Percentiles rank a stretch among this genome's conserved stretches.
phyloP scores from a whole-genome alignment of 78 protist genomes.

The Dictyostelium purpureum region DNA sequence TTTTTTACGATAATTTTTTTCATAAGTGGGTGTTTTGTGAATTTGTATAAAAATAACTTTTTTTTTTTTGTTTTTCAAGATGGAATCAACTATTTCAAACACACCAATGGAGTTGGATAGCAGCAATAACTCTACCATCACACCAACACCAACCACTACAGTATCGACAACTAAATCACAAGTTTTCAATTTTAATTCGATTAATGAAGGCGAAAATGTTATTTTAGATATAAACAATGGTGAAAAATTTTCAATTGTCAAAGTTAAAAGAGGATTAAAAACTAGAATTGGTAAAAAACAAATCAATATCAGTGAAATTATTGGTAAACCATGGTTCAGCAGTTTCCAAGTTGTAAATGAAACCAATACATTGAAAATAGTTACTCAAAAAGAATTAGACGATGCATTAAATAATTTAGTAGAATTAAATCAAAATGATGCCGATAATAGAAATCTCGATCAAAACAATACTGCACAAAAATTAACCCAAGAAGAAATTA shows the following conservation, averaged over 20 bases:
- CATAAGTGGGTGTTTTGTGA: too few relatives aligned
- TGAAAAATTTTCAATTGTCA: constrained; percentile 24
- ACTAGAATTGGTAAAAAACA: constrained; percentile 1
- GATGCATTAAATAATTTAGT: not conserved
- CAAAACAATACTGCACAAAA: constrained; percentile 65
- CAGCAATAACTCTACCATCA: not conserved
- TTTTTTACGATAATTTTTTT: not conserved
- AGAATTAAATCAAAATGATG: constrained; percentile 46
- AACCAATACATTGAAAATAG: constrained; percentile 10
- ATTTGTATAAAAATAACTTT: too few relatives aligned
- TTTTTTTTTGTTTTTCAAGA: not conserved
- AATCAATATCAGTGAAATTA: not conserved
- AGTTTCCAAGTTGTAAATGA: constrained; percentile 9
- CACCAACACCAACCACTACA: not conserved
- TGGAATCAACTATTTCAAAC: not conserved
- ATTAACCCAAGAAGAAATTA: constrained; percentile 64
- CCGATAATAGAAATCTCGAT: constrained; percentile 36
- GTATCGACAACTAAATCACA: not conserved
- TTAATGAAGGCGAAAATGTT: constrained; percentile 49
- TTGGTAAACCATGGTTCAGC: constrained; percentile 61
- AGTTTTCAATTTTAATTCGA: not conserved
- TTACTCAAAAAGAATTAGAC: constrained; percentile 53
- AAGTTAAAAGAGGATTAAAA: not conserved
- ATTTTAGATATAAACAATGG: constrained; percentile 63
- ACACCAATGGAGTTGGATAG: constrained; percentile 15